Conservation (phyloP, 208 protist genomes). For the Trypanosoma brucei region DNA sequence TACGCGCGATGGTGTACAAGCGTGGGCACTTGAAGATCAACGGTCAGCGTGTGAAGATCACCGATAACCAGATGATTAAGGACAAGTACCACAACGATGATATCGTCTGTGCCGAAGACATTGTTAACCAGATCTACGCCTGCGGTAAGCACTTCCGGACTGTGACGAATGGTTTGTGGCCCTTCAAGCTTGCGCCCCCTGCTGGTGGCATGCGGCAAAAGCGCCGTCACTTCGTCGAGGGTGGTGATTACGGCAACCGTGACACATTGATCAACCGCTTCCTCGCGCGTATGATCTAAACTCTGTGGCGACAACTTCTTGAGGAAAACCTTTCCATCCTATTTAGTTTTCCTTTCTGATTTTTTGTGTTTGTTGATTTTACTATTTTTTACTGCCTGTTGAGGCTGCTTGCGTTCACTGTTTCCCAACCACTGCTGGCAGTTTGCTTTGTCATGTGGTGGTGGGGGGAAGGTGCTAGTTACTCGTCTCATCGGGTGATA, state of each 20-base stretch:
- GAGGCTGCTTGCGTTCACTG: too few species aligned
- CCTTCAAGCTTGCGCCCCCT: constrained; percentile 97
- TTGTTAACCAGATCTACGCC: constrained; percentile 99
- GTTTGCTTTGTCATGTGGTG: too few species aligned
- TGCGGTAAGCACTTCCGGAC: constrained; percentile 97
- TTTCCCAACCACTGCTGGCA: too few species aligned
- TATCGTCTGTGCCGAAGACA: constrained; percentile 98
- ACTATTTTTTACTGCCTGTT: not conserved
- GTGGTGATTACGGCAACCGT: constrained; percentile 99
- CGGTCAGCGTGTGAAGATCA: constrained; percentile 96
- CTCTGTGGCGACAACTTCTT: not conserved
- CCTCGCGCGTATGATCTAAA: constrained; percentile 97
- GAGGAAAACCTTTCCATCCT: not conserved
- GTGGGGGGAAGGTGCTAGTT: too few species aligned
- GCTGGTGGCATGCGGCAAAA: constrained; percentile 96
- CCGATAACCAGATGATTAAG: constrained; percentile 95
- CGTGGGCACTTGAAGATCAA: constrained; percentile 98
- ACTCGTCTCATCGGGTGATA: too few species aligned
- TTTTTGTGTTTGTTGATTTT: not conserved
- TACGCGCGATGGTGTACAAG: constrained; percentile 99
- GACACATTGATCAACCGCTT: constrained; percentile 99
- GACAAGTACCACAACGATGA: constrained; percentile 91
- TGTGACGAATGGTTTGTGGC: constrained; percentile 98
- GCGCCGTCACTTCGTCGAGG: constrained; percentile 97
- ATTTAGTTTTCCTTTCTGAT: not conserved